Evolutionary conservation across 371 early-diverging fungal genomes (phyloP).

Genomic region (Zychaea mexicana): DNA sequence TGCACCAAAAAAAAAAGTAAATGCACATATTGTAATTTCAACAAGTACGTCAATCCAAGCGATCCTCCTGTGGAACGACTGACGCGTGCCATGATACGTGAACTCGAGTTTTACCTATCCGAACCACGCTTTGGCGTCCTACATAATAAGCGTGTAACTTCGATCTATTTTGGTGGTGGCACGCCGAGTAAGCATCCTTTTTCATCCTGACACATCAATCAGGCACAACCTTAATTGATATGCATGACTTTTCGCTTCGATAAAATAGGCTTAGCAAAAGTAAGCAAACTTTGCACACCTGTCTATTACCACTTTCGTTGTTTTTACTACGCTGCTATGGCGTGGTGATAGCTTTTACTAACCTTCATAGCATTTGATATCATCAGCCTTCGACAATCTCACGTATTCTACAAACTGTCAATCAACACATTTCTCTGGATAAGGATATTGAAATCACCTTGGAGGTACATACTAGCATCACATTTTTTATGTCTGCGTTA

Average conservation of each 20-base stretch:
- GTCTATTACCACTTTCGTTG: neutral
- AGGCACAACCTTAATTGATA: too few relatives aligned
- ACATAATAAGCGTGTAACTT: conserved; percentile 43
- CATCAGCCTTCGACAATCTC: conserved; percentile 8
- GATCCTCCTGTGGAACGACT: conserved; percentile 59
- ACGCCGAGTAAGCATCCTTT: conserved; percentile 46
- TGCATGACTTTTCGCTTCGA: neutral
- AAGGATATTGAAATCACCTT: conserved; percentile 61
- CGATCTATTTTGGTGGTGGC: conserved; percentile 79
- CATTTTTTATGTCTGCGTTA: neutral
- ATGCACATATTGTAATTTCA: conserved; percentile 88
- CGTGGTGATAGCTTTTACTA: too few relatives aligned
- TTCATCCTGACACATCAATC: too few relatives aligned
- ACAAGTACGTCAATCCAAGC: conserved; percentile 75
- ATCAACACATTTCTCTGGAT: neutral
- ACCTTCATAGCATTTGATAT: neutral
- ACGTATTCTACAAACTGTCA: conserved; percentile 4
- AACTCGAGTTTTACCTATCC: conserved; percentile 47
- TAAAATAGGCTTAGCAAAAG: conserved; percentile 12
- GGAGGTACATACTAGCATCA: conserved; percentile 35
- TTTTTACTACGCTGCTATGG: neutral
- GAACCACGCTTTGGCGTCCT: conserved; percentile 30
- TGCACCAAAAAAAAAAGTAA: conserved; percentile 40
- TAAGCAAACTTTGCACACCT: neutral
- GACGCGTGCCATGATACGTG: conserved; percentile 50